These are phyloP conservation scores for Fusarium concolor DNA, from an alignment of 2,329 filamentous ascomycete genomes.

Conservation along the genomic window DNA sequence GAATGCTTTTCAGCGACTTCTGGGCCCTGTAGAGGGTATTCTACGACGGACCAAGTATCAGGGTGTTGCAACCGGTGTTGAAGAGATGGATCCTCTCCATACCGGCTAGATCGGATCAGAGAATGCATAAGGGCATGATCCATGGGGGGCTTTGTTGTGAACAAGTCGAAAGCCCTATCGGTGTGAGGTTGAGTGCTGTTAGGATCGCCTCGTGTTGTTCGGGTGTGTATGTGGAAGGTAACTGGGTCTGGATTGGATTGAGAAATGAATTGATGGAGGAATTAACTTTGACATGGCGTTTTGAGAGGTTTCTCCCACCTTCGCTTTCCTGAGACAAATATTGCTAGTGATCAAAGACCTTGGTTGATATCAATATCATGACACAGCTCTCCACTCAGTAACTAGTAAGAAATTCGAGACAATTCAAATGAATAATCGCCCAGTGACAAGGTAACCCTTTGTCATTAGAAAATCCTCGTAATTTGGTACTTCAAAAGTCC, in stretches of 20 bases:
- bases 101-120: conserved; percentile 42
- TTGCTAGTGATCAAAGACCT: conserved; percentile 54
- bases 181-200: conserved; percentile 14
- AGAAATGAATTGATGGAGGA: conserved; percentile 33
- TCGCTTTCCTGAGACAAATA: conserved; percentile 51
- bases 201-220: conserved; percentile 26
- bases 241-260: conserved; percentile 30
- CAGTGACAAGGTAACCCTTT: background rate
- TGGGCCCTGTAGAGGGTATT: conserved; percentile 93
- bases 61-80: conserved; percentile 69
- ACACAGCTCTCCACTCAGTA: conserved; percentile 15
- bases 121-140: background rate
- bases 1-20: conserved; percentile 90
- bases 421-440: background rate
- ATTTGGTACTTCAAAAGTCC: background rate
- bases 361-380: conserved; percentile 42
- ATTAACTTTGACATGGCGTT: conserved; percentile 44
- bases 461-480: background rate
- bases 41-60: conserved; percentile 82
- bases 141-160: background rate
- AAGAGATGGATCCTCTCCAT: conserved; percentile 75
- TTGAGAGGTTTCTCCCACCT: conserved; percentile 47
- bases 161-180: conserved; percentile 5
- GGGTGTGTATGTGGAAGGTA: conserved; percentile 18
- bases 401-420: background rate